phyloP scores from a whole-genome alignment of 495 filamentous ascomycete genomes.

The Usnea hakonensis region DNA sequence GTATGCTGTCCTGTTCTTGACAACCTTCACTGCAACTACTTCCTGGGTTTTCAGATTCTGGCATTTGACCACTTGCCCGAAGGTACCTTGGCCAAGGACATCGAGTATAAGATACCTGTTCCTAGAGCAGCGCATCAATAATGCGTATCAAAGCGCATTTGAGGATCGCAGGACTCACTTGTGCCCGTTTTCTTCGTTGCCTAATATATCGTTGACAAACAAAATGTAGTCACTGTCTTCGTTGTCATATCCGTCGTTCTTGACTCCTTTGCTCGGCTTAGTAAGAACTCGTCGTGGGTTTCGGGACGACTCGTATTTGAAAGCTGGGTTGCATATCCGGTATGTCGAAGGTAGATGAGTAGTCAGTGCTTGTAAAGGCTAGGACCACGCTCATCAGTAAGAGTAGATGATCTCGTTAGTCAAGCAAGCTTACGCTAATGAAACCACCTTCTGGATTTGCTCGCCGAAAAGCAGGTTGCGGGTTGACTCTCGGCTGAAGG shows the following conservation, averaged over 20 bases:
- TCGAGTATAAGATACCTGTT: conserved; percentile 98
- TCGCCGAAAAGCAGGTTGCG: conserved; percentile 82
- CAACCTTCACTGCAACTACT: conserved; percentile 97
- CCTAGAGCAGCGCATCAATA: conserved; percentile 23
- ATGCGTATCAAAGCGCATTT: not conserved
- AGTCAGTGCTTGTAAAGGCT: conserved; percentile 96
- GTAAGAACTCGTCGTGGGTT: conserved; percentile 94
- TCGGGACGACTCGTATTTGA: conserved; percentile 99
- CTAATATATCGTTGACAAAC: conserved; percentile 97
- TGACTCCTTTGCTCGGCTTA: conserved; percentile 98
- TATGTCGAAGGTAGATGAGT: conserved; percentile 91
- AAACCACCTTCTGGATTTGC: conserved; percentile 98
- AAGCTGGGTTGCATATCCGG: conserved; percentile 93
- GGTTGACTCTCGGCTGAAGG: conserved; percentile 72
- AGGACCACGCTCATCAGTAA: conserved; percentile 10
- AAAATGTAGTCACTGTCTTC: conserved; percentile 99
- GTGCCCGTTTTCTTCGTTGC: conserved; percentile 94
- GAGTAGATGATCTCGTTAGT: conserved; percentile 4
- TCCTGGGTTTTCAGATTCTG: conserved; percentile 98
- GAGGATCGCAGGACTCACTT: conserved; percentile 37
- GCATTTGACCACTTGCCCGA: conserved; percentile 99
- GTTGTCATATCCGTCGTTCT: conserved; percentile 99
- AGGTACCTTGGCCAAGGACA: conserved; percentile 95
- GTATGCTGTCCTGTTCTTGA: conserved; percentile 98
- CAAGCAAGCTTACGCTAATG: conserved; percentile 69